Conservation (phyloP, 2,329 filamentous ascomycete species). For the Stemphylium beticola region DNA sequence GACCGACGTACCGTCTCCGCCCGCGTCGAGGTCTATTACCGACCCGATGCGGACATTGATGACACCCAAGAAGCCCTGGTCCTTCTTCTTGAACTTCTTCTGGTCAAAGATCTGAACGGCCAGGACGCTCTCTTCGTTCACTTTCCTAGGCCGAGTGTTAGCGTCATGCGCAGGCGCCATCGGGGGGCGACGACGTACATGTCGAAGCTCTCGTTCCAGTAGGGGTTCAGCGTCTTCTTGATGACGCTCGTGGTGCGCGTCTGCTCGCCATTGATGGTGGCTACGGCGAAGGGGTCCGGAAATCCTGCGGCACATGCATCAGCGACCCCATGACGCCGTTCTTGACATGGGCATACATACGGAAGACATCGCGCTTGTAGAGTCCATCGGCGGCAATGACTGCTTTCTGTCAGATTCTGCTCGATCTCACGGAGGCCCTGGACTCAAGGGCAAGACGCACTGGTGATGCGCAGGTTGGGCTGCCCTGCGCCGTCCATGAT, state of each 20-base stretch:
- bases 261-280: conserved; percentile 96
- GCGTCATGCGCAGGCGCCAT: conserved; percentile 19
- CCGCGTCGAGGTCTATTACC: conserved; percentile 86
- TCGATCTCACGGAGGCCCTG: conserved; percentile 3
- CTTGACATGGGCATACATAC: conserved; percentile 63
- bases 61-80: conserved; percentile 96
- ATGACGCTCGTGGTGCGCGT: conserved; percentile 97
- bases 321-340: conserved; percentile 27
- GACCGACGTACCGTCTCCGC: conserved; percentile 77
- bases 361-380: conserved; percentile 99
- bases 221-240: conserved; percentile 98
- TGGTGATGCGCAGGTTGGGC: conserved; percentile 91
- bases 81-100: conserved; percentile 99
- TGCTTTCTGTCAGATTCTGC: conserved; percentile 52
- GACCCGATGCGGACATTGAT: conserved; percentile 97
- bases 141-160: conserved; percentile 66
- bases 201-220: conserved; percentile 99
- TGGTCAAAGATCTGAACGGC: conserved; percentile 99
- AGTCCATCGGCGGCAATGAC: conserved; percentile 98
- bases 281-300: conserved; percentile 96
- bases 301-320: conserved; percentile 69
- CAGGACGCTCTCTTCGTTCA: conserved; percentile 93
- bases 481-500: conserved; percentile 57
- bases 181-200: conserved; percentile 67
- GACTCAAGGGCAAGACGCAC: conserved; percentile 60